Conservation (phyloP, 306 rosid genomes). For the Pyrus bretschneideri region DNA sequence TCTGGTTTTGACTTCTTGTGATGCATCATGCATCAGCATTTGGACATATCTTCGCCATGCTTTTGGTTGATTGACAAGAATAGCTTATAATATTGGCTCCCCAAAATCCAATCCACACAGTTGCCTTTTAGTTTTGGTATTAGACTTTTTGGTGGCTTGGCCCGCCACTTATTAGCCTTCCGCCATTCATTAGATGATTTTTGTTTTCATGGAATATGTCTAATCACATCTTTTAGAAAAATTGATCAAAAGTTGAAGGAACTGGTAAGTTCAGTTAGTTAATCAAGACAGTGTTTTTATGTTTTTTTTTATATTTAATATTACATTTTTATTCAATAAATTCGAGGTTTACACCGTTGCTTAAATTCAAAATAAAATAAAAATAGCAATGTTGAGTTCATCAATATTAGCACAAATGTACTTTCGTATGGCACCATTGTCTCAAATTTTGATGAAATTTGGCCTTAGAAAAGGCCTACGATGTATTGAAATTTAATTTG, state of each 20-base stretch:
- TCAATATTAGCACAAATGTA: background rate
- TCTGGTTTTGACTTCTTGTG: slow-evolving; percentile 5
- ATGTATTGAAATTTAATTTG: background rate
- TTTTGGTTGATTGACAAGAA: background rate
- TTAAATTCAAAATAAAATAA: background rate
- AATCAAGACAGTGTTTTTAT: no score
- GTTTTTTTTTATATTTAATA: no score
- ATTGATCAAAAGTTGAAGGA: background rate
- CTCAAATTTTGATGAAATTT: background rate
- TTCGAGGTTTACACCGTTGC: background rate
- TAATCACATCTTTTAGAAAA: background rate
- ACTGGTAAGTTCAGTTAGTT: no score
- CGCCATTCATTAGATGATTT: background rate
- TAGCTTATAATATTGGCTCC: background rate
- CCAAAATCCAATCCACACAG: background rate
- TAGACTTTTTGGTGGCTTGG: slow-evolving; percentile 6
- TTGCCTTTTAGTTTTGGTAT: background rate
- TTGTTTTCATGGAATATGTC: background rate
- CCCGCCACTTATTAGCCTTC: slow-evolving; percentile 11
- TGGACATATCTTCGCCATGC: background rate
- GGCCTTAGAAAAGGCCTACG: background rate
- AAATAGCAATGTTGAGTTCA: background rate
- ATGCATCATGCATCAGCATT: background rate
- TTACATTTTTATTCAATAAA: no score
- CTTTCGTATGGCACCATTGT: background rate